Conservation (phyloP, 1,139 yeast genomes). For the Yamadazyma sp. region DNA sequence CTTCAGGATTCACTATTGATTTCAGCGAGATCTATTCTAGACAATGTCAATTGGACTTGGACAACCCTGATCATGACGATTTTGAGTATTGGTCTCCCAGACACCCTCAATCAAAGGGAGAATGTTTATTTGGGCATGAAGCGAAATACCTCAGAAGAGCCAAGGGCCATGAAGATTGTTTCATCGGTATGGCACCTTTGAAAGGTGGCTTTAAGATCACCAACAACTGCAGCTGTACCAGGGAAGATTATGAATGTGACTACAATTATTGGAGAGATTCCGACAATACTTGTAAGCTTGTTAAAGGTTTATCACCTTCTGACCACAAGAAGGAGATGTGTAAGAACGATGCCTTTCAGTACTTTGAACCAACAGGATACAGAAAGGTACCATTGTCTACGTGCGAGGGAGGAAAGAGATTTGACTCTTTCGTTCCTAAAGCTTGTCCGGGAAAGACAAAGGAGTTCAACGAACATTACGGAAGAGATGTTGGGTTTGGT, state of each 20-base stretch:
- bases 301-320: slow-evolving; percentile 66
- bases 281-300: slow-evolving; percentile 87
- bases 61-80: slow-evolving; percentile 62
- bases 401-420: slow-evolving; percentile 44
- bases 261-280: slow-evolving; percentile 67
- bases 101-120: slow-evolving; percentile 59
- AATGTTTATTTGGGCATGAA: slow-evolving; percentile 89
- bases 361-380: slow-evolving; percentile 47
- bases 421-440: slow-evolving; percentile 65
- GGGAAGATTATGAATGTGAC: slow-evolving; percentile 93
- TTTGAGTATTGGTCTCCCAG: slow-evolving; percentile 82
- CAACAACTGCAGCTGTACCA: slow-evolving; percentile 78
- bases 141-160: slow-evolving; percentile 74
- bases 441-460: slow-evolving; percentile 87
- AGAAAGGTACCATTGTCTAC: slow-evolving; percentile 47
- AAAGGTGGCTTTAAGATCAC: slow-evolving; percentile 57
- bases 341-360: slow-evolving; percentile 56
- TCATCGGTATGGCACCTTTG: slow-evolving; percentile 75
- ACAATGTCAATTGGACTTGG: slow-evolving; percentile 70
- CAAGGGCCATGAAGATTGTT: slow-evolving; percentile 63
- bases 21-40: slow-evolving; percentile 64
- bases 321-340: slow-evolving; percentile 67
- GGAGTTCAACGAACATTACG: slow-evolving; percentile 60
- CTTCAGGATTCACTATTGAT: slow-evolving; percentile 57
- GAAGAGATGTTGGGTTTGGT: slow-evolving; percentile 57